Base-by-base conservation (phyloP, 345 rosid species). In the Laguncularia racemosa region DNA sequence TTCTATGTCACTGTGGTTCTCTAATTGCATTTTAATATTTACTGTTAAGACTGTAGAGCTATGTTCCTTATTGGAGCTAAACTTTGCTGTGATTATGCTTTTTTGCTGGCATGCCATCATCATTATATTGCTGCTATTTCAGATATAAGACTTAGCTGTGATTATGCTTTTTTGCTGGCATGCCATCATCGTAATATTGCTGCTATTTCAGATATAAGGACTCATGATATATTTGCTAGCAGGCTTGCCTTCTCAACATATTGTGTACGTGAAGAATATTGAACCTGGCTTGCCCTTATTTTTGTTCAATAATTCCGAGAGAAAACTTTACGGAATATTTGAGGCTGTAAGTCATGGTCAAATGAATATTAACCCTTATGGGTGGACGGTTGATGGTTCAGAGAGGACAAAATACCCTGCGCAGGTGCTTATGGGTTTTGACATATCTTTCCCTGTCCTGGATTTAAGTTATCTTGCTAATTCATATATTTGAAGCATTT, bases 261-360 rank as follows among this genome's bases (percentile, higher is more conserved):
- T 70, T 57, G 13, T 56, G 12, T 89, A 86, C 59, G 89, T 89
- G 43, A 76, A 57, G 70, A 84, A 84, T 62, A 76, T 86, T 57
- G 71, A 72, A 20, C 61, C 73, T 5, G 88, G 92, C 57, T 60
- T 89, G 74, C 88, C 89, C 6, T 73, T 89, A 16, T 90, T 90
- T 78, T 76, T 90, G 52, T 86, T 89, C 86, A 86, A 86, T 81
- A 83, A 90, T 71, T 74, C 76, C 38, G 85, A 83, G 44, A 75
- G 90, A 62, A 86, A 74, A 44, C 85, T 90, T 58, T 68, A 83
- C 78, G 97, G 96, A 11, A 71, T 91, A 18, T 88, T 78, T 26
- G 95, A 91, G 78, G 87, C 97, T 53, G 84, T 82, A 45, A 75
- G 89, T 72, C 44, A 59, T 60, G 97, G 97, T 53, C 70, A 66